Conservation (phyloP, 768 basidiomycete genomes). For the Phlebiopsis flavidoalba region DNA sequence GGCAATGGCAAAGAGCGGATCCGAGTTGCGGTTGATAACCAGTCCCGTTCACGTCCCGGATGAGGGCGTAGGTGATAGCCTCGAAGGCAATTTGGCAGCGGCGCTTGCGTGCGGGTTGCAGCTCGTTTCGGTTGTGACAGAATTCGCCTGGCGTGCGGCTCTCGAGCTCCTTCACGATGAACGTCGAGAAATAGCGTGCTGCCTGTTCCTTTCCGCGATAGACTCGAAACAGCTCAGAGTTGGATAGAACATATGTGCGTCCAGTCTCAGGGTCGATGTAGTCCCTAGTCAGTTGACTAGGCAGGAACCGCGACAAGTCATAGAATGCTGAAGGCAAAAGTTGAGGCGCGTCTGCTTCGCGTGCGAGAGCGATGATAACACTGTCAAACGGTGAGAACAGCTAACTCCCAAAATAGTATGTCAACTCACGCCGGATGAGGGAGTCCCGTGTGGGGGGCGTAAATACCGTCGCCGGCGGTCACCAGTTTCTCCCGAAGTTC, state of each 20-base stretch:
- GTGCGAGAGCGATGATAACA: slow-evolving; percentile 62
- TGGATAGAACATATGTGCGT: slow-evolving; percentile 37
- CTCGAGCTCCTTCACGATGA: slow-evolving; percentile 71
- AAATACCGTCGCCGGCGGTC: slow-evolving; percentile 43
- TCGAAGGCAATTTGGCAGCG: slow-evolving; percentile 71
- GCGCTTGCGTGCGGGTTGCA: slow-evolving; percentile 40
- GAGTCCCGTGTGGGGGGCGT: slow-evolving; percentile 48
- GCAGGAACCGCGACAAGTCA: slow-evolving; percentile 65
- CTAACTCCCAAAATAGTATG: background rate
- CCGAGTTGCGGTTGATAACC: slow-evolving; percentile 57
- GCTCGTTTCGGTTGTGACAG: slow-evolving; percentile 48
- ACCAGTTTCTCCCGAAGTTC: slow-evolving; percentile 59
- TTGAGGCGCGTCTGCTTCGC: slow-evolving; percentile 46
- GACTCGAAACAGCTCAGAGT: slow-evolving; percentile 51
- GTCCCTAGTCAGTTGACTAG: slow-evolving; percentile 56
- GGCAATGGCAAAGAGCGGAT: slow-evolving; percentile 66
- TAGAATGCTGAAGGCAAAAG: slow-evolving; percentile 76
- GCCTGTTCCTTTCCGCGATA: slow-evolving; percentile 69
- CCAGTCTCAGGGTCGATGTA: slow-evolving; percentile 33
- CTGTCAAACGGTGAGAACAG: slow-evolving; percentile 28
- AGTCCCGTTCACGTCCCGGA: slow-evolving; percentile 71
- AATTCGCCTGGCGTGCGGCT: slow-evolving; percentile 40
- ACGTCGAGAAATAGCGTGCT: slow-evolving; percentile 71
- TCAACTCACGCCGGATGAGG: slow-evolving; percentile 66
- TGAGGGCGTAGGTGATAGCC: slow-evolving; percentile 66